phyloP scores from a whole-genome alignment of 208 protist species.

The Acanthamoeba triangularis region DNA sequence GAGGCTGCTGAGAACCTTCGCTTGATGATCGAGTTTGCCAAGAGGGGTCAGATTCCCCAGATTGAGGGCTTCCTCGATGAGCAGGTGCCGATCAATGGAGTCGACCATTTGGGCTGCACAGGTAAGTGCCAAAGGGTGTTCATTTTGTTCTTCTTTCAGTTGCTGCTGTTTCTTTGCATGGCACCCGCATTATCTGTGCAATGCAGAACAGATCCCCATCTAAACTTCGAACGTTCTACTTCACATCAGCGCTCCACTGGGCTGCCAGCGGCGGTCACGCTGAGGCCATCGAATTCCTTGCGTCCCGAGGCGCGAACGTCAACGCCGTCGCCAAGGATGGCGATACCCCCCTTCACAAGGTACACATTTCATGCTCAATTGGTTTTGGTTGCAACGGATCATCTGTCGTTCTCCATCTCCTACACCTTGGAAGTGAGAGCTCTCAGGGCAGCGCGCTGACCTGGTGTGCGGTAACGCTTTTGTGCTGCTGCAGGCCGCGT shows the following conservation, averaged over 20 bases:
- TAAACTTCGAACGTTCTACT: not conserved
- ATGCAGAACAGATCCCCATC: not conserved
- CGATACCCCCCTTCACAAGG: conserved; percentile 70
- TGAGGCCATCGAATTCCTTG: conserved; percentile 55
- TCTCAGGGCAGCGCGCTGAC: not conserved
- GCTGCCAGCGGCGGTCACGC: conserved; percentile 59
- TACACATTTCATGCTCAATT: not conserved
- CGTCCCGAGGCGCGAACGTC: not conserved
- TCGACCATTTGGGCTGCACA: conserved; percentile 63
- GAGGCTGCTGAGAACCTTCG: conserved; percentile 62
- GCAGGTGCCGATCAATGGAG: conserved; percentile 33
- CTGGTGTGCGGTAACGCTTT: not conserved
- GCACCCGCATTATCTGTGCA: not conserved
- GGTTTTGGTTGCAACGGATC: not conserved
- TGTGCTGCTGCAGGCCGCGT: conserved; percentile 17
- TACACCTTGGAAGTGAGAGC: not conserved
- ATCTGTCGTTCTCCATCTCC: not conserved
- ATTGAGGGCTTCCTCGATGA: conserved; percentile 62
- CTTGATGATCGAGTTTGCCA: conserved; percentile 63
- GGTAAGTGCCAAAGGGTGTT: not conserved
- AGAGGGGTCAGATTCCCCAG: conserved; percentile 34
- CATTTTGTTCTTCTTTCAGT: not conserved
- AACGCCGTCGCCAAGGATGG: conserved; percentile 62
- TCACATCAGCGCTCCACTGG: conserved; percentile 52
- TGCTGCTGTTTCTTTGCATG: not conserved